Evolutionary conservation across 345 rosid genomes (phyloP).

Genomic region (Pistacia vera): DNA sequence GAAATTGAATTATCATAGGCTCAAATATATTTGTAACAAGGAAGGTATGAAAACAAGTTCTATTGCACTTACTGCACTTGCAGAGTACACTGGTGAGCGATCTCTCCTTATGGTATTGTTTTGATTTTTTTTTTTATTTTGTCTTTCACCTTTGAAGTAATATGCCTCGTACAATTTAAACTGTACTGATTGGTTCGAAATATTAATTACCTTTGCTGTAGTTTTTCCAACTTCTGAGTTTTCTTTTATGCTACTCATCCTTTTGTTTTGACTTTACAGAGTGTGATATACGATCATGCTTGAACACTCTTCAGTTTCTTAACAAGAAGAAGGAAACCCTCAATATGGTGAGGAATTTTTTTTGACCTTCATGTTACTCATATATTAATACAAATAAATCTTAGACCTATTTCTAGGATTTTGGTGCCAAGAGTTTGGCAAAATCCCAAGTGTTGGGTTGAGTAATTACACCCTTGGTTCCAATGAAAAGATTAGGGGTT

Average conservation of each 20-base stretch:
- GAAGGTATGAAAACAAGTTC: constrained; percentile 92
- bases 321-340: constrained; percentile 82
- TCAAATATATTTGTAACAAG: constrained; percentile 78
- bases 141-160: constrained; percentile 1
- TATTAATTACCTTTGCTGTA: background rate
- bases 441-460: background rate
- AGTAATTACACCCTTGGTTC: too few relatives aligned
- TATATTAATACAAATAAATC: background rate
- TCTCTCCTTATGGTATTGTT: background rate
- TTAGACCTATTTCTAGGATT: too few relatives aligned
- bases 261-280: constrained; percentile 49
- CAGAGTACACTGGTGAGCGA: constrained; percentile 84
- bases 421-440: background rate
- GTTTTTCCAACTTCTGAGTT: constrained; percentile 2
- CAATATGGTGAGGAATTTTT: constrained; percentile 61
- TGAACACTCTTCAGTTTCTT: constrained; percentile 97
- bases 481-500: background rate
- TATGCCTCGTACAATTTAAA: background rate
- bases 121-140: background rate
- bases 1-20: constrained; percentile 44
- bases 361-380: constrained; percentile 2
- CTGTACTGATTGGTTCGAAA: background rate
- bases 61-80: constrained; percentile 75
- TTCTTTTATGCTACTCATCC: background rate
- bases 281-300: constrained; percentile 92